Evolutionary conservation across 495 filamentous ascomycete species (phyloP).

Genomic region (Xylaria curta): DNA sequence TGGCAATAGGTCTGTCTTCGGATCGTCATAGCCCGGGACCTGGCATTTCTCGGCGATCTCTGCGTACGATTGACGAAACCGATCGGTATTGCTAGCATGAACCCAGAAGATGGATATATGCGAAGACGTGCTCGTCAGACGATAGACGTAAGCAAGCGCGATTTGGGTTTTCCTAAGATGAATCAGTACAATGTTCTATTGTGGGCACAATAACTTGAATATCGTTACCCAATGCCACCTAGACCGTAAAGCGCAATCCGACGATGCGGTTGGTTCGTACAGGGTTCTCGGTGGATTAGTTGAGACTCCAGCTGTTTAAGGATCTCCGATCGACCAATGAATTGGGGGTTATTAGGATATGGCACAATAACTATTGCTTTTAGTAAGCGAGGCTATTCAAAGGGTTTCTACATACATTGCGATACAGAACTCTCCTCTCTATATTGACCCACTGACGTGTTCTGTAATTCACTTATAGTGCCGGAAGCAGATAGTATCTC

Average conservation of each 20-base stretch:
- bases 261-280: not conserved
- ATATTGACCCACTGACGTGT: not conserved
- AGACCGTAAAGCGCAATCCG: slow-evolving; percentile 50
- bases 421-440: not conserved
- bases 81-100: slow-evolving; percentile 42
- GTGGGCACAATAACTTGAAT: not conserved
- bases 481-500: not conserved
- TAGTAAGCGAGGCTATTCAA: not conserved
- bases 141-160: slow-evolving; percentile 57
- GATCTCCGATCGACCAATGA: not conserved
- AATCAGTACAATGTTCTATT: slow-evolving; percentile 23
- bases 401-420: not conserved
- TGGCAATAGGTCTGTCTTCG: slow-evolving; percentile 41
- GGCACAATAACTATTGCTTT: slow-evolving; percentile 1
- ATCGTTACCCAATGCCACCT: slow-evolving; percentile 55
- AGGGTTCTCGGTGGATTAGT: not conserved
- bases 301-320: not conserved
- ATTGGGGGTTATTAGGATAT: not conserved
- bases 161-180: slow-evolving; percentile 57
- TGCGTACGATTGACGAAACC: slow-evolving; percentile 50
- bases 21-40: slow-evolving; percentile 39
- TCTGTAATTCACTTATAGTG: not conserved
- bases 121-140: slow-evolving; percentile 39
- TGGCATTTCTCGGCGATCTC: slow-evolving; percentile 46
- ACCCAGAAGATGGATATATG: slow-evolving; percentile 55